These are phyloP conservation scores for Penicillium italicum DNA, from an alignment of 2,329 filamentous ascomycete genomes.

Conservation along the genomic window DNA sequence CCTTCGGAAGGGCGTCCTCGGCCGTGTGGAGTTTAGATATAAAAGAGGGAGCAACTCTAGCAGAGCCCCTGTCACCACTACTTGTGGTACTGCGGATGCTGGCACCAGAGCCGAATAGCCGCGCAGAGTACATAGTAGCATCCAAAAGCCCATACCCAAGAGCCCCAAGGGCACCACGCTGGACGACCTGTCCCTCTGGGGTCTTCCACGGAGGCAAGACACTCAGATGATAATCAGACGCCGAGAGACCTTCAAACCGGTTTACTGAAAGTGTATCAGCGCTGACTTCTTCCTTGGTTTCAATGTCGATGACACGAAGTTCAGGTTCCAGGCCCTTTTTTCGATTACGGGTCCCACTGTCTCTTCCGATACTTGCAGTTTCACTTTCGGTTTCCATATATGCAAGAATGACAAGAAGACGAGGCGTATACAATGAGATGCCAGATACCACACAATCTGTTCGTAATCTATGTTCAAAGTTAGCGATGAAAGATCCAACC, in stretches of 20 bases:
- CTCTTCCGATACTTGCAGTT: slow-evolving; percentile 47
- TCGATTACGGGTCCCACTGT: slow-evolving; percentile 62
- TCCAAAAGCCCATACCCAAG: slow-evolving; percentile 79
- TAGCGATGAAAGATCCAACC: slow-evolving; percentile 22
- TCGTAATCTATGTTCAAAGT: slow-evolving; percentile 61
- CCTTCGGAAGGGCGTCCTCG: slow-evolving; percentile 37
- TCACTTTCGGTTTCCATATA: slow-evolving; percentile 74
- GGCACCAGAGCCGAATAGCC: slow-evolving; percentile 80
- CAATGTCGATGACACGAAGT: slow-evolving; percentile 82
- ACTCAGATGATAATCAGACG: slow-evolving; percentile 86
- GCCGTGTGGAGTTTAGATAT: slow-evolving; percentile 52
- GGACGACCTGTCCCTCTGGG: slow-evolving; percentile 56
- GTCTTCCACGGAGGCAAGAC: slow-evolving; percentile 74
- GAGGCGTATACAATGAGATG: slow-evolving; percentile 92
- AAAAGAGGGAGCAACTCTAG: slow-evolving; percentile 50
- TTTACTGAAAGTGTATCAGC: slow-evolving; percentile 82
- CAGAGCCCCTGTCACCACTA: slow-evolving; percentile 57
- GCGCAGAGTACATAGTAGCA: slow-evolving; percentile 78
- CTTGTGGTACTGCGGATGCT: slow-evolving; percentile 63
- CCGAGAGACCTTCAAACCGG: slow-evolving; percentile 78
- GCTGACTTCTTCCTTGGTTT: slow-evolving; percentile 76
- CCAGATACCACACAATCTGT: slow-evolving; percentile 98
- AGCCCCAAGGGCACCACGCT: slow-evolving; percentile 71
- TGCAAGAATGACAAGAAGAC: slow-evolving; percentile 83
- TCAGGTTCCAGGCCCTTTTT: slow-evolving; percentile 83